These are phyloP conservation scores for Geranomyces variabilis DNA, from an alignment of 192 early-diverging fungal species.

Conservation along the genomic window DNA sequence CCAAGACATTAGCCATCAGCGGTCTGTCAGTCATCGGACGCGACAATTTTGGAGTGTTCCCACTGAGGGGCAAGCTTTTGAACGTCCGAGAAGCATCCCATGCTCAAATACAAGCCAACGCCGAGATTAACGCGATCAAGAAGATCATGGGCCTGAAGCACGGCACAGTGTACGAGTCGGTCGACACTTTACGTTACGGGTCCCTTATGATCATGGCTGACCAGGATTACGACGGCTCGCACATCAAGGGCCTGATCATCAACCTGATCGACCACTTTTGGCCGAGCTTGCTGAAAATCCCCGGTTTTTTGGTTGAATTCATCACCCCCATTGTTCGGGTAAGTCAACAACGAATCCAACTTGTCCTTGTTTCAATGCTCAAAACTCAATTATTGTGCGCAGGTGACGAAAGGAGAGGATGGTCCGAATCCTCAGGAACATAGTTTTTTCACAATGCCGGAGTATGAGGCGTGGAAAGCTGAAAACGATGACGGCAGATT, in stretches of 20 bases:
- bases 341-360: slow-evolving; percentile 55
- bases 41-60: slow-evolving; percentile 92
- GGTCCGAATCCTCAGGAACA: slow-evolving; percentile 49
- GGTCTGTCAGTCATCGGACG: slow-evolving; percentile 88
- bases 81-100: slow-evolving; percentile 90
- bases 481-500: slow-evolving; percentile 70
- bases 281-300: slow-evolving; percentile 85
- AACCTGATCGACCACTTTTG: slow-evolving; percentile 96
- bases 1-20: slow-evolving; percentile 84
- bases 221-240: slow-evolving; percentile 88
- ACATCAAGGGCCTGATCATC: slow-evolving; percentile 96
- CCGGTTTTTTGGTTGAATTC: slow-evolving; percentile 92
- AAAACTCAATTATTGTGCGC: slow-evolving; percentile 1
- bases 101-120: slow-evolving; percentile 73
- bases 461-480: slow-evolving; percentile 88
- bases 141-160: slow-evolving; percentile 93
- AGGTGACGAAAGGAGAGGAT: slow-evolving; percentile 59
- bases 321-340: slow-evolving; percentile 97
- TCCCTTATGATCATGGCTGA: slow-evolving; percentile 99
- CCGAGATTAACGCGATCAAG: slow-evolving; percentile 88
- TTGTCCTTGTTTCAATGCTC: not conserved
- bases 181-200: slow-evolving; percentile 85
- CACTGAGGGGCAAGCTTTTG: slow-evolving; percentile 93
- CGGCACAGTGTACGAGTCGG: slow-evolving; percentile 72
- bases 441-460: slow-evolving; percentile 89